phyloP scores from a whole-genome alignment of 139 green algal genomes.

The Coelastrella sp. region DNA sequence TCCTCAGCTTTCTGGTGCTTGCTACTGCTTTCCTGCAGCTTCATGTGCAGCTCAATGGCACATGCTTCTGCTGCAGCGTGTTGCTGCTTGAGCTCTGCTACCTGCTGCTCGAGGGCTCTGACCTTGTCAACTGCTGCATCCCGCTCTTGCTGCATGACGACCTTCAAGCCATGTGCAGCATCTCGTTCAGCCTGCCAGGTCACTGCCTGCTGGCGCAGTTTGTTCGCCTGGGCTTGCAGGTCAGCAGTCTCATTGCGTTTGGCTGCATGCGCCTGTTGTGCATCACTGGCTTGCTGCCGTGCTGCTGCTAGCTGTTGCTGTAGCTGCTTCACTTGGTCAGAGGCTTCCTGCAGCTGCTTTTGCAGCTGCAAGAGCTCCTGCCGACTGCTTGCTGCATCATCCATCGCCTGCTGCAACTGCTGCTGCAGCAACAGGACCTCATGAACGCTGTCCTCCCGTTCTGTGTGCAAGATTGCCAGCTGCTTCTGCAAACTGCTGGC shows the following conservation, averaged over 20 bases:
- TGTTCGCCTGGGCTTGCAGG: background rate
- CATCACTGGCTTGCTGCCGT: background rate
- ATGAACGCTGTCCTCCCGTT: background rate
- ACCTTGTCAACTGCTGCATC: background rate
- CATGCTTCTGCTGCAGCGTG: background rate
- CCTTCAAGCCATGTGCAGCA: background rate
- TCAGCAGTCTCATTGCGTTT: background rate
- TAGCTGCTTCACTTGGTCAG: background rate
- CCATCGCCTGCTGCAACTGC: background rate
- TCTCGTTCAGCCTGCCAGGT: background rate
- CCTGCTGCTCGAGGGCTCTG: conserved; percentile 2
- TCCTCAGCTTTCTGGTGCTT: background rate
- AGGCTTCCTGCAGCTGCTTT: conserved; percentile 5
- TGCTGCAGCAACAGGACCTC: background rate
- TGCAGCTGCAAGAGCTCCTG: conserved; percentile 6
- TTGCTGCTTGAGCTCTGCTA: background rate
- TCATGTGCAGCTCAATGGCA: background rate
- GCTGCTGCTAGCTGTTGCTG: background rate
- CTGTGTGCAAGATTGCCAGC: background rate
- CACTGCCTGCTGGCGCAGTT: background rate
- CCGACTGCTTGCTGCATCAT: background rate
- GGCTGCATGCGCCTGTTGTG: background rate
- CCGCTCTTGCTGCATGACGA: background rate
- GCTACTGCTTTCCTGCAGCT: background rate
- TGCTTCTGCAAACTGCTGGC: background rate